A percentile compares a stretch with the other conserved stretches of the same genome.
Conservation (phyloP, 2,329 filamentous ascomycete species). For the Alternaria sp. region DNA sequence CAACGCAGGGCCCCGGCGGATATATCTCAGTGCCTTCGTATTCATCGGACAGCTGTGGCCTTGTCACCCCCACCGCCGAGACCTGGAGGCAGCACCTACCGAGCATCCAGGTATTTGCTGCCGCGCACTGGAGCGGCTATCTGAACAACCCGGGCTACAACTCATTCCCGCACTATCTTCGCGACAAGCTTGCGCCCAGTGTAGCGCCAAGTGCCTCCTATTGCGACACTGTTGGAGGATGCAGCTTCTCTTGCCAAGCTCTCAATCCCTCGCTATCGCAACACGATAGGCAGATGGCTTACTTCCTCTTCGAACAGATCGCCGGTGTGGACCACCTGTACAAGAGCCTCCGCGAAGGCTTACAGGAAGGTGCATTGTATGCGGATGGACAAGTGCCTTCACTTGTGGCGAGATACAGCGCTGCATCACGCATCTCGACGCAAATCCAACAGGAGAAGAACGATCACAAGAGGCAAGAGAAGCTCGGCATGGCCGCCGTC, state of each 20-base stretch:
- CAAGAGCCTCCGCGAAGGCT: neutral
- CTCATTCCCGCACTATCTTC: neutral
- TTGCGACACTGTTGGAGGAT: conserved; percentile 5
- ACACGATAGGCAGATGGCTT: conserved; percentile 7
- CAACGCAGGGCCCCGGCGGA: neutral
- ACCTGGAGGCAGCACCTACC: neutral
- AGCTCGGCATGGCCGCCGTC: neutral
- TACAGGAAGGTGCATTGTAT: neutral
- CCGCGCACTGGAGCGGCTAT: neutral
- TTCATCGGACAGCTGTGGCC: neutral
- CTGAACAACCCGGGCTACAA: neutral
- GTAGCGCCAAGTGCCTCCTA: neutral
- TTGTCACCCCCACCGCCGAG: neutral
- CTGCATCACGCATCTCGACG: neutral
- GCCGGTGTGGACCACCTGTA: neutral
- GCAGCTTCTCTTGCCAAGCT: neutral
- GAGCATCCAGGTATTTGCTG: neutral
- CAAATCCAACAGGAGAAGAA: neutral
- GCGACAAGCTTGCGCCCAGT: neutral
- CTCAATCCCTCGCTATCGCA: neutral
- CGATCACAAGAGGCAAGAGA: neutral
- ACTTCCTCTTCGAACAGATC: conserved; percentile 10
- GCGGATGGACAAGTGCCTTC: neutral
- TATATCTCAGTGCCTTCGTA: neutral
- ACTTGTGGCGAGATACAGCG: neutral